A percentile compares a stretch with the other conserved stretches of the same genome.
These are phyloP conservation scores for Candida manassasensis DNA, from an alignment of 805 yeast species.

Conservation along the genomic window DNA sequence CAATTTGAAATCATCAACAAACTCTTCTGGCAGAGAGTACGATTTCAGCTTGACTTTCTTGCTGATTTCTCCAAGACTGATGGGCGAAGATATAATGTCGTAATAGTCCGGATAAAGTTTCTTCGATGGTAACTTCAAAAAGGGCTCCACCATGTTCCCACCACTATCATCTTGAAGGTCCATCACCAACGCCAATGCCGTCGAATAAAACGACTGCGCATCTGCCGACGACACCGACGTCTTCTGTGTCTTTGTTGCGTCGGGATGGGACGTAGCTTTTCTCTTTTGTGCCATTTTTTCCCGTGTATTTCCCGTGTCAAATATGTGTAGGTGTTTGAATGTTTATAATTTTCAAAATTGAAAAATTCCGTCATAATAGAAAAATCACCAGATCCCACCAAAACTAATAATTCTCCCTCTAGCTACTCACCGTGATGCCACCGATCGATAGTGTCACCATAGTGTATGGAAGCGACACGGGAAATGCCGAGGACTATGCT, in stretches of 20 bases:
- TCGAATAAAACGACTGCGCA: conserved; percentile 22
- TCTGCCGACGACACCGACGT: conserved; percentile 17
- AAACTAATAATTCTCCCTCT: too few species aligned
- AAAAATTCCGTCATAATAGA: too few species aligned
- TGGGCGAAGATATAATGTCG: conserved; percentile 29
- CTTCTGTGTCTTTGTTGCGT: conserved; percentile 13
- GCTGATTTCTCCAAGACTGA: conserved; percentile 30
- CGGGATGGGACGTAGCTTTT: conserved; percentile 9
- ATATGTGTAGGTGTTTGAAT: too few species aligned
- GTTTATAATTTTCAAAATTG: too few species aligned
- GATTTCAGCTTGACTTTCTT: conserved; percentile 39
- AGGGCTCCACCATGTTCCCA: conserved; percentile 22
- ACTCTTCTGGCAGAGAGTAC: conserved; percentile 38
- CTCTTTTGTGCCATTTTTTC: conserved; percentile 26
- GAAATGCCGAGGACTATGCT: conserved; percentile 85
- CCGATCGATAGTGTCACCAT: conserved; percentile 41
- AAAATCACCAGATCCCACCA: too few species aligned
- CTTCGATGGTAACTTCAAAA: conserved; percentile 31
- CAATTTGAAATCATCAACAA: conserved; percentile 31
- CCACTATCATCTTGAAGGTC: conserved; percentile 28
- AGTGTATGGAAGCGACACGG: conserved; percentile 89
- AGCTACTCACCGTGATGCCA: too few species aligned
- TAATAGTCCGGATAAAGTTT: conserved; percentile 39
- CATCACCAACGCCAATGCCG: conserved; percentile 28
- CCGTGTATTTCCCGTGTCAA: too few species aligned